phyloP scores from a whole-genome alignment of 2,329 filamentous ascomycete genomes.

The Aaosphaeria pasadenensis region DNA sequence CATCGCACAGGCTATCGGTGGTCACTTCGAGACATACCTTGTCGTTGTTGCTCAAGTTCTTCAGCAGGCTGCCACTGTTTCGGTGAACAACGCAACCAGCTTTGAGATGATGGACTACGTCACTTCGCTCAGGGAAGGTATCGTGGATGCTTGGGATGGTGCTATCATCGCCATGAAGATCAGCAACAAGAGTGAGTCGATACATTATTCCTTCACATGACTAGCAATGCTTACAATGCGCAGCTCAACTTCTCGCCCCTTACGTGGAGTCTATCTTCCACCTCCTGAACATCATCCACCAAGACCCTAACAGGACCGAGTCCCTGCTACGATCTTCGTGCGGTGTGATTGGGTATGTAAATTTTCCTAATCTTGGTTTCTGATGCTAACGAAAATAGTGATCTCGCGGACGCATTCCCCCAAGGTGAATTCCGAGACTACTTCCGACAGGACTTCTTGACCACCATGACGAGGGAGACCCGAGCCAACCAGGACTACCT shows the following conservation, averaged over 20 bases:
- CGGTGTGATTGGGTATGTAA: conserved; percentile 84
- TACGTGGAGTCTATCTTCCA: conserved; percentile 85
- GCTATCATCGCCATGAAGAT: conserved; percentile 92
- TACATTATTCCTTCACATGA: background rate
- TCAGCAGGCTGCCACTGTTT: conserved; percentile 85
- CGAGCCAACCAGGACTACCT: conserved; percentile 85
- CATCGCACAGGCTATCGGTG: conserved; percentile 90
- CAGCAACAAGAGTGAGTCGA: conserved; percentile 66
- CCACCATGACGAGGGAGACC: conserved; percentile 84
- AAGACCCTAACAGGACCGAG: conserved; percentile 86
- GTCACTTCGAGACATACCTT: conserved; percentile 89
- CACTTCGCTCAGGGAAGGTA: conserved; percentile 89
- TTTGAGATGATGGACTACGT: conserved; percentile 98
- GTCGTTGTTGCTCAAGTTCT: conserved; percentile 89
- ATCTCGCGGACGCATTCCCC: conserved; percentile 90
- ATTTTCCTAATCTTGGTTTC: conserved; percentile 4
- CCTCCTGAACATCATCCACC: conserved; percentile 75
- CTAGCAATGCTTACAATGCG: conserved; percentile 19
- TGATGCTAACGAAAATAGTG: conserved; percentile 56
- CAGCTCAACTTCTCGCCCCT: conserved; percentile 68
- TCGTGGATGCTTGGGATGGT: conserved; percentile 98
- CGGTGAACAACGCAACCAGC: conserved; percentile 72
- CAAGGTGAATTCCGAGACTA: conserved; percentile 79
- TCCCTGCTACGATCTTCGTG: conserved; percentile 89
- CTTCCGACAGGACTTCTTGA: conserved; percentile 91